phyloP scores from a whole-genome alignment of 1,284 basidiomycete genomes.

The Volvariella volvacea region DNA sequence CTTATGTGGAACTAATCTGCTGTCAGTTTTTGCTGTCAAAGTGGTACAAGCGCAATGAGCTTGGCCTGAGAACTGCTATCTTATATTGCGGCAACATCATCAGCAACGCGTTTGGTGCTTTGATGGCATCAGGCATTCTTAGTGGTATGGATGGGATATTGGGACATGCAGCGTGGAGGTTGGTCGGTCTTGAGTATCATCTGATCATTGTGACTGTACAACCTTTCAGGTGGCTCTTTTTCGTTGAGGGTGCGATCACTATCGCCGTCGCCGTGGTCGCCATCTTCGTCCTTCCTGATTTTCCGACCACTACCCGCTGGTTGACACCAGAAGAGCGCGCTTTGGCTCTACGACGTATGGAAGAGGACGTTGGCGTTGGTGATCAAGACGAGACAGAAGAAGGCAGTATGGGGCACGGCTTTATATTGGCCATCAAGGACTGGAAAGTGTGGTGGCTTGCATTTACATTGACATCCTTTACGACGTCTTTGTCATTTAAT shows the following conservation, averaged over 20 bases:
- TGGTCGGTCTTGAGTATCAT: constrained; percentile 7
- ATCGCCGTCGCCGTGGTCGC: constrained; percentile 55
- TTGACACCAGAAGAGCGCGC: constrained; percentile 55
- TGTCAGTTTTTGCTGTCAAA: constrained; percentile 56
- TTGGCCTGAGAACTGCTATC: constrained; percentile 67
- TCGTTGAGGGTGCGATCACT: constrained; percentile 64
- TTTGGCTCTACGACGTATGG: constrained; percentile 66
- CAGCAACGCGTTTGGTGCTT: constrained; percentile 77
- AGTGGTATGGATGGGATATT: constrained; percentile 62
- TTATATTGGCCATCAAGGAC: constrained; percentile 57
- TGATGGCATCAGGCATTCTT: constrained; percentile 74
- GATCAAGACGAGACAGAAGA: constrained; percentile 37
- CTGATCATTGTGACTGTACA: constrained; percentile 3
- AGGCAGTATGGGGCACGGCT: constrained; percentile 34
- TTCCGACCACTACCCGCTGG: constrained; percentile 55
- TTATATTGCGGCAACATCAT: constrained; percentile 70
- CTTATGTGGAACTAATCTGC: not conserved
- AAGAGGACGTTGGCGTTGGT: constrained; percentile 57
- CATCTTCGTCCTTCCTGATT: constrained; percentile 73
- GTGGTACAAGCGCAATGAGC: constrained; percentile 64
- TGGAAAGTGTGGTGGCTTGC: constrained; percentile 72
- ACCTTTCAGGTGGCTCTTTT: constrained; percentile 62
- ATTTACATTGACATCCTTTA: constrained; percentile 44
- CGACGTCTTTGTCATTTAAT: constrained; percentile 61
- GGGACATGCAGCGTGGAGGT: constrained; percentile 74